A percentile compares a stretch with the other conserved stretches of the same genome.
Evolutionary conservation across 257 asterid genomes (phyloP).

Genomic region (Ajuga chamaepitys): DNA sequence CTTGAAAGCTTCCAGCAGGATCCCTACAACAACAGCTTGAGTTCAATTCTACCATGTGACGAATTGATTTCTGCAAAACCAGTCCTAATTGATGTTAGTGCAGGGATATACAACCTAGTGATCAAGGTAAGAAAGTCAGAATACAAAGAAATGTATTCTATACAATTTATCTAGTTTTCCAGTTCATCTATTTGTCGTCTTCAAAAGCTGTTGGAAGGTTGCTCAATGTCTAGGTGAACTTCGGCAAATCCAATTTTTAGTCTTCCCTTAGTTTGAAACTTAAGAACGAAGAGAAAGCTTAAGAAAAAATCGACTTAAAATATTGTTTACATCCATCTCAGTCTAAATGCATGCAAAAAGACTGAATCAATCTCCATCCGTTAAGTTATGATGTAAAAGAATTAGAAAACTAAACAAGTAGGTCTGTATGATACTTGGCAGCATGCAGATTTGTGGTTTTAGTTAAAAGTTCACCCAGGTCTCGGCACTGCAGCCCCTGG

Average conservation of each 20-base stretch:
- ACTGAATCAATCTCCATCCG: background rate
- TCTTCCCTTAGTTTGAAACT: background rate
- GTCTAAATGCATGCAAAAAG: background rate
- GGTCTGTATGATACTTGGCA: too few relatives aligned
- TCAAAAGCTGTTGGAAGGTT: background rate
- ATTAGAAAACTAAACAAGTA: too few relatives aligned
- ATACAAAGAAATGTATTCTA: background rate
- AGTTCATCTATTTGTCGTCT: background rate
- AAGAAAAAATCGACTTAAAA: background rate
- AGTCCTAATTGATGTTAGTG: conserved; percentile 37
- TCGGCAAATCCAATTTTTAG: background rate
- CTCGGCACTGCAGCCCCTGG: background rate
- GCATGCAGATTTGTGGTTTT: background rate
- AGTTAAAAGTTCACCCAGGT: background rate
- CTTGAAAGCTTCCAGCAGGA: conserved; percentile 56
- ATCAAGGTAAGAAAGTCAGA: conserved; percentile 30
- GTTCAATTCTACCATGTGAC: conserved; percentile 79
- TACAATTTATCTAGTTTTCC: background rate
- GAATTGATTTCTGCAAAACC: conserved; percentile 57
- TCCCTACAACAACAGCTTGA: conserved; percentile 81
- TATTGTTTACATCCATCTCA: background rate
- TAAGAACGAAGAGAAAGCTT: background rate
- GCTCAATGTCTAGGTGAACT: background rate
- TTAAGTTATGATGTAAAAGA: background rate
- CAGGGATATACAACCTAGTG: conserved; percentile 50